A percentile compares a stretch with the other conserved stretches of the same genome.
Evolutionary conservation across 2,329 filamentous ascomycete species (phyloP).

Genomic region (Diaporthe australafricana): DNA sequence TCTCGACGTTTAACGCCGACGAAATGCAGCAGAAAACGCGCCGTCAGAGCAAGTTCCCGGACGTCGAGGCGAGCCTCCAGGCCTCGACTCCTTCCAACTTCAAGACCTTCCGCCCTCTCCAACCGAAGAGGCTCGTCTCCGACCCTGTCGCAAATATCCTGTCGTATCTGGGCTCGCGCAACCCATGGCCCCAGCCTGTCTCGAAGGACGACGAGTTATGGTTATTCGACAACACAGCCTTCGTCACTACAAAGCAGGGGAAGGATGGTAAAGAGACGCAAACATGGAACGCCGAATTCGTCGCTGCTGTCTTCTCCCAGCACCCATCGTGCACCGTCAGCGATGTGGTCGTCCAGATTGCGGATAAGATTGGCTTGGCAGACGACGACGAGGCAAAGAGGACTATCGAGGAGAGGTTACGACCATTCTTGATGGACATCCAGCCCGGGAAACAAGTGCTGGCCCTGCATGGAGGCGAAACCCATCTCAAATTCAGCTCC

Average conservation of each 20-base stretch:
- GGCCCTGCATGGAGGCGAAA: conserved; percentile 65
- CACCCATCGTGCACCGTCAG: conserved; percentile 75
- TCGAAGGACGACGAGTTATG: conserved; percentile 80
- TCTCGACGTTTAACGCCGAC: conserved; percentile 7
- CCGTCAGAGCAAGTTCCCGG: conserved; percentile 23
- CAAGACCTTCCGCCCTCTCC: background rate
- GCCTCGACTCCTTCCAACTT: conserved; percentile 5
- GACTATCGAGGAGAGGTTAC: conserved; percentile 74
- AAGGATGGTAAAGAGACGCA: conserved; percentile 46
- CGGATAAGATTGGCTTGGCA: conserved; percentile 74
- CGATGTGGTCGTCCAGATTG: conserved; percentile 76
- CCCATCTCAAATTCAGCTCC: conserved; percentile 70
- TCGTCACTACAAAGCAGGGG: conserved; percentile 57
- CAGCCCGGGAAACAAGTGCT: conserved; percentile 76
- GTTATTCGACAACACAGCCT: conserved; percentile 92
- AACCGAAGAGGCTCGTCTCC: conserved; percentile 20
- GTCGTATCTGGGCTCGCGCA: conserved; percentile 62
- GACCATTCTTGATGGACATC: conserved; percentile 83
- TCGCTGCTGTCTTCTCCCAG: conserved; percentile 83
- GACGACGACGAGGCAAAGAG: conserved; percentile 67
- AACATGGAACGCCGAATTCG: conserved; percentile 83
- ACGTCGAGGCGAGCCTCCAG: conserved; percentile 26
- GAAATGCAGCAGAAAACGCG: conserved; percentile 29
- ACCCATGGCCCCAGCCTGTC: conserved; percentile 70
- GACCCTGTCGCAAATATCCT: conserved; percentile 52